A percentile compares a stretch with the other conserved stretches of the same genome.
phyloP scores from a whole-genome alignment of 2,329 filamentous ascomycete species.

The Diplodia intermedia region DNA sequence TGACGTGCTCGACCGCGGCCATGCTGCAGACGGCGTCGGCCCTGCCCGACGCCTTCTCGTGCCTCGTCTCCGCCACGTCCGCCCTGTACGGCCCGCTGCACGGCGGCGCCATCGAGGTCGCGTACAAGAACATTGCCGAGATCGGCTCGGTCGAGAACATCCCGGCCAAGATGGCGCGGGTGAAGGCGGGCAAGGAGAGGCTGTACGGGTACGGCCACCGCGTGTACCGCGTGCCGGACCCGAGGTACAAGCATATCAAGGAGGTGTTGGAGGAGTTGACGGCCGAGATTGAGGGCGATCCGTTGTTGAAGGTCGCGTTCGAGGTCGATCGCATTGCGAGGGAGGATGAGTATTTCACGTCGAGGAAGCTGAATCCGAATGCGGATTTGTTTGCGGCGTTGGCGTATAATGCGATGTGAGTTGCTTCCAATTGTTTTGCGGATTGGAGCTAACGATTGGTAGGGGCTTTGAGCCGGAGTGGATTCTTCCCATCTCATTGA shows the following conservation, averaged over 20 bases:
- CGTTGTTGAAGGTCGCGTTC: slow-evolving; percentile 48
- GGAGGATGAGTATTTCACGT: slow-evolving; percentile 49
- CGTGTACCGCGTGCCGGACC: slow-evolving; percentile 63
- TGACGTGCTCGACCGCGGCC: slow-evolving; percentile 64
- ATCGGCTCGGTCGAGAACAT: slow-evolving; percentile 61
- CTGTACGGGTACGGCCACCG: slow-evolving; percentile 65
- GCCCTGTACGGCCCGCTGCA: slow-evolving; percentile 64
- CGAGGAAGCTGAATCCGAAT: slow-evolving; percentile 51
- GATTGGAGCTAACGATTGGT: too few species aligned
- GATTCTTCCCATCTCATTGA: neutral
- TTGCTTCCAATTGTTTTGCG: neutral
- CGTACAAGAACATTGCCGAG: slow-evolving; percentile 61
- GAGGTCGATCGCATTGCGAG: slow-evolving; percentile 50
- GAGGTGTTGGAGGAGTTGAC: slow-evolving; percentile 54
- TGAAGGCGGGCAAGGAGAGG: slow-evolving; percentile 59
- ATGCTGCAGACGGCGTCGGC: slow-evolving; percentile 64
- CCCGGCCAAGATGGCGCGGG: slow-evolving; percentile 57
- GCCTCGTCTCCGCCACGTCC: slow-evolving; percentile 60
- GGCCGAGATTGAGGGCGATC: slow-evolving; percentile 39
- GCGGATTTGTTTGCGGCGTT: slow-evolving; percentile 56
- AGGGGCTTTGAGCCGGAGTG: slow-evolving; percentile 14
- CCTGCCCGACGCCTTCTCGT: slow-evolving; percentile 62
- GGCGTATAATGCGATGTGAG: slow-evolving; percentile 52
- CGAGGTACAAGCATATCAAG: slow-evolving; percentile 59
- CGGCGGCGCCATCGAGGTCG: slow-evolving; percentile 65